A percentile compares a stretch with the other conserved stretches of the same genome.
phyloP scores from a whole-genome alignment of 2,329 filamentous ascomycete species.

The Calonectria ilicicola region DNA sequence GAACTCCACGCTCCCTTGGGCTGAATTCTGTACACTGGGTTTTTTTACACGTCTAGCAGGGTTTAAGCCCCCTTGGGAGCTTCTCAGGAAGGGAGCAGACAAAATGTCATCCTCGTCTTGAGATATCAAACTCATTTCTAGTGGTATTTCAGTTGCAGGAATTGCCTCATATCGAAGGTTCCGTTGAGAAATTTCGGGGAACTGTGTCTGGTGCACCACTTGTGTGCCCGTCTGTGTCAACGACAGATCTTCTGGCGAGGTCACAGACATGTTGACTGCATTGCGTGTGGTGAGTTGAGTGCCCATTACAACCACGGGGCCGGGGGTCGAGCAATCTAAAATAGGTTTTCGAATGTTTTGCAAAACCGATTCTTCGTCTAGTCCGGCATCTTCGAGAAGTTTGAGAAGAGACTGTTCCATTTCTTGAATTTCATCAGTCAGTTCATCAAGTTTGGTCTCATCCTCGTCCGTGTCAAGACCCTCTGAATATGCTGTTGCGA shows the following conservation, averaged over 20 bases:
- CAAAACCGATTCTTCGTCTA: constrained; percentile 56
- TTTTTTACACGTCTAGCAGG: constrained; percentile 11
- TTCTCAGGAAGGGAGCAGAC: constrained; percentile 43
- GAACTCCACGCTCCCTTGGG: constrained; percentile 32
- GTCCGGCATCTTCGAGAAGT: constrained; percentile 57
- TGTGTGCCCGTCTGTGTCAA: constrained; percentile 55
- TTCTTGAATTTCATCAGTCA: constrained; percentile 58
- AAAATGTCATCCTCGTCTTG: constrained; percentile 38
- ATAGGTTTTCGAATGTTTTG: constrained; percentile 37
- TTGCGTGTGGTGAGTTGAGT: constrained; percentile 55
- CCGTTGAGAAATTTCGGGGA: constrained; percentile 45
- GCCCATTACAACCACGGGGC: constrained; percentile 53
- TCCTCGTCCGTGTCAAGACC: constrained; percentile 64
- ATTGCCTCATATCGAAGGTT: constrained; percentile 39
- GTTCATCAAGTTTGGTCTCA: constrained; percentile 61
- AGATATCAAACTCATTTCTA: constrained; percentile 39
- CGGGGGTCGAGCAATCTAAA: constrained; percentile 21
- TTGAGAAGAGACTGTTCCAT: constrained; percentile 57
- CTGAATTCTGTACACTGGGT: not conserved
- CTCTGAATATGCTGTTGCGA: constrained; percentile 63
- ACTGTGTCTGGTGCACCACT: constrained; percentile 65
- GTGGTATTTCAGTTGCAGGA: constrained; percentile 29
- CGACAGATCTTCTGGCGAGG: constrained; percentile 47
- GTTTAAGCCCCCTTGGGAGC: constrained; percentile 21
- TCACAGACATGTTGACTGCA: constrained; percentile 48